A percentile compares a stretch with the other conserved stretches of the same genome.
Conservation (phyloP, 352 stramenopile genomes). For the Pythium volutum region DNA sequence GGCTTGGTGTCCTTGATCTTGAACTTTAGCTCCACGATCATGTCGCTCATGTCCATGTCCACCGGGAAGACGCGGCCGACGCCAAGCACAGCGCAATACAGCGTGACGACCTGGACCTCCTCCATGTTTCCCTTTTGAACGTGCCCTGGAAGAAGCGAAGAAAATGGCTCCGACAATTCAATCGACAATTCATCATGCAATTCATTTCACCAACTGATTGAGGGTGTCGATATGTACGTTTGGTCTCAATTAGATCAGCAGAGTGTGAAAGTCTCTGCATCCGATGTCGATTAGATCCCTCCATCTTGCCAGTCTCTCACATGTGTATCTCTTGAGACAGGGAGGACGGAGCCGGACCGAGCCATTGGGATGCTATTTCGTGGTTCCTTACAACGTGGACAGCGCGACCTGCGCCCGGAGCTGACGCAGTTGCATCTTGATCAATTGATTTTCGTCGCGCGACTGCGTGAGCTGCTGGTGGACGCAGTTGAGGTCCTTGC, state of each 20-base stretch:
- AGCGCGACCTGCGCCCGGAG: slow-evolving; percentile 59
- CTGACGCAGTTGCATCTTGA: slow-evolving; percentile 63
- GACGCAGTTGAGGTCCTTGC: slow-evolving; percentile 44
- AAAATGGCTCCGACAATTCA: too few species aligned
- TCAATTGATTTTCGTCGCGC: slow-evolving; percentile 54
- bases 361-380: slow-evolving; percentile 17
- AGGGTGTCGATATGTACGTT: too few species aligned
- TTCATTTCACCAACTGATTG: too few species aligned
- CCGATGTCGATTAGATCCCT: slow-evolving; percentile 9
- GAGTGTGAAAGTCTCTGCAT: not conserved
- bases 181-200: too few species aligned
- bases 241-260: not conserved
- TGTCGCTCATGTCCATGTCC: too few species aligned
- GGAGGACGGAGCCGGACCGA: slow-evolving; percentile 21
- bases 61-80: too few species aligned
- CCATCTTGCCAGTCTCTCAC: slow-evolving; percentile 1
- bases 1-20: too few species aligned
- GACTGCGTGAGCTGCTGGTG: slow-evolving; percentile 44
- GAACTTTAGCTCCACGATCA: too few species aligned
- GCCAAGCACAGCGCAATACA: too few species aligned
- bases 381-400: slow-evolving; percentile 29
- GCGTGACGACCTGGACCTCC: too few species aligned
- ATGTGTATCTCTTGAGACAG: not conserved
- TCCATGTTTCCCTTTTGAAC: too few species aligned
- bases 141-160: too few species aligned